A percentile compares a stretch with the other conserved stretches of the same genome.
Evolutionary conservation across 805 yeast species (phyloP).

Genomic region (Candida qinlingensis): DNA sequence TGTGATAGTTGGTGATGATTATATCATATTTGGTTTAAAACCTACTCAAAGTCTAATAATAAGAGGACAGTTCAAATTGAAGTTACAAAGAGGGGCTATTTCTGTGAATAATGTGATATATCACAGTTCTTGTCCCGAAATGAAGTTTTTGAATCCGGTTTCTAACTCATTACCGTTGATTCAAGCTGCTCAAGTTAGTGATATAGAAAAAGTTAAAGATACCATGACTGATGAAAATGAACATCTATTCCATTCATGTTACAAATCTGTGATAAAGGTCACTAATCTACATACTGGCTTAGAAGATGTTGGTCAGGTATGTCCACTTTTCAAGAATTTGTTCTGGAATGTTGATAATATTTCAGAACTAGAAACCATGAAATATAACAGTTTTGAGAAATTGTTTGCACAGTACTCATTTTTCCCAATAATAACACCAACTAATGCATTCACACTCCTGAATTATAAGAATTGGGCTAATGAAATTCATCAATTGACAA

Average conservation of each 20-base stretch:
- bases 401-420: slow-evolving; percentile 34
- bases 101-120: slow-evolving; percentile 35
- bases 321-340: slow-evolving; percentile 39
- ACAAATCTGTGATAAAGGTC: slow-evolving; percentile 38
- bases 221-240: slow-evolving; percentile 28
- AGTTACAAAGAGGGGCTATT: slow-evolving; percentile 43
- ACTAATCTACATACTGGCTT: slow-evolving; percentile 37
- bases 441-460: slow-evolving; percentile 20
- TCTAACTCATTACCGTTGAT: slow-evolving; percentile 38
- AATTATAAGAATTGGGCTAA: slow-evolving; percentile 28
- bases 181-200: slow-evolving; percentile 35
- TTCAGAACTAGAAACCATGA: slow-evolving; percentile 11
- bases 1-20: slow-evolving; percentile 27
- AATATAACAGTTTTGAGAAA: slow-evolving; percentile 20
- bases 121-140: slow-evolving; percentile 25
- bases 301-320: slow-evolving; percentile 36
- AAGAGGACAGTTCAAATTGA: slow-evolving; percentile 41
- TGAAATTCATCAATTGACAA: slow-evolving; percentile 36
- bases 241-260: slow-evolving; percentile 35
- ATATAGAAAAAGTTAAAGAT: slow-evolving; percentile 27
- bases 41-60: slow-evolving; percentile 37
- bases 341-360: slow-evolving; percentile 27
- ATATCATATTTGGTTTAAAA: slow-evolving; percentile 38
- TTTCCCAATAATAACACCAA: slow-evolving; percentile 27
- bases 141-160: slow-evolving; percentile 32